Percentiles rank a stretch among this genome's conserved stretches.
Conservation (phyloP, 169 alveolate genomes). For the Plasmodium billcollinsi region DNA sequence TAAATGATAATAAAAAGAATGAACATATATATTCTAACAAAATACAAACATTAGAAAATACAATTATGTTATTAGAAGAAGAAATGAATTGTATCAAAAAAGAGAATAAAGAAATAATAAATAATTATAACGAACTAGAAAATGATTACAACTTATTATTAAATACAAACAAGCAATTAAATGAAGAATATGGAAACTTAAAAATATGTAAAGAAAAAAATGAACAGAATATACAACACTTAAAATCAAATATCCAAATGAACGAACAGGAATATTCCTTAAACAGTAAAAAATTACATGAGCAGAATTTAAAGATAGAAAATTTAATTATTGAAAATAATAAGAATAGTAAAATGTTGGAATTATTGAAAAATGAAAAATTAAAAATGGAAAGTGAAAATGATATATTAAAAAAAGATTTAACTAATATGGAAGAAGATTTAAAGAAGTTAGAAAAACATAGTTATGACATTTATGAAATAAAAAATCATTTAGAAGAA, state of each 20-base stretch:
- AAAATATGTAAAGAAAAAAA: conserved; percentile 63
- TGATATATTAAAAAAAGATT: conserved; percentile 53
- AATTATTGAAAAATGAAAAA: conserved; percentile 47
- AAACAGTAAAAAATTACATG: conserved; percentile 37
- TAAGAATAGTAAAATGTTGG: conserved; percentile 42
- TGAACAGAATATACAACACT: conserved; percentile 30
- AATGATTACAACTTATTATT: conserved; percentile 6
- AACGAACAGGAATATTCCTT: conserved; percentile 15
- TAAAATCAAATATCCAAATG: conserved; percentile 35
- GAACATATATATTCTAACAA: conserved; percentile 10
- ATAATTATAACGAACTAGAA: conserved; percentile 12
- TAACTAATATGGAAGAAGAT: conserved; percentile 29
- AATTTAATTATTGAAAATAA: conserved; percentile 26
- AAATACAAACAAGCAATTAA: conserved; percentile 31
- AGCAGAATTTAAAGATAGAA: conserved; percentile 38
- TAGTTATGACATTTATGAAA: conserved; percentile 76
- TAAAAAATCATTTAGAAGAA: conserved; percentile 44
- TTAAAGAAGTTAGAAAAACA: conserved; percentile 61
- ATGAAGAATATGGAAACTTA: not conserved
- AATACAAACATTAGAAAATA: conserved; percentile 3
- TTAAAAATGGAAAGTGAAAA: conserved; percentile 60
- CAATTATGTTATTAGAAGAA: not conserved
- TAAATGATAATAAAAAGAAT: not conserved
- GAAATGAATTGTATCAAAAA: conserved; percentile 13
- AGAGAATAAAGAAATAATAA: not conserved